Evolutionary conservation across 768 basidiomycete genomes (phyloP), one percentile per base, ranked within the genome.

Genomic region (Lactifluus subvellereus): DNA sequence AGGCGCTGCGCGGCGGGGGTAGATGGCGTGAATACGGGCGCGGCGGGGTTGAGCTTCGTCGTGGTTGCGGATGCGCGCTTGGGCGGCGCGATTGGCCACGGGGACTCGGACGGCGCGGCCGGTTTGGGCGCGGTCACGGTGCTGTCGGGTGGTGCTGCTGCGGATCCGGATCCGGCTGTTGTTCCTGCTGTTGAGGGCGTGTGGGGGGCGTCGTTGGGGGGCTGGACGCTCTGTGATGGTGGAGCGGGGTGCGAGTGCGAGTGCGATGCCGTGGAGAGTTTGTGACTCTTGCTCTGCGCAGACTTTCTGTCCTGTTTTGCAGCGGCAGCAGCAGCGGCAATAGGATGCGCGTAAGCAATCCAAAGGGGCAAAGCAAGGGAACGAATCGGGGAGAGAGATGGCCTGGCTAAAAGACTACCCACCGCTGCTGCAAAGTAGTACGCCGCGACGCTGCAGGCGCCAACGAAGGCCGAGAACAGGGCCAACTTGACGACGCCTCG

Each of bases 41-140:
- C 48, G 48, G 61, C 8, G 30, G 61, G 61, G 14, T 62, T 51
- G 27, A 51, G 54, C 16, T n/a, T 49, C 32, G 10, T 51, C 38
- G 45, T 53, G 2, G n/a, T 18, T 10, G 35, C 10, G 35, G 35
- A 7, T 10, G 35, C 10, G 35, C 7, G 6, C 10, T 1, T 37
- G 35, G 35, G 10, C 35, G 35, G 22, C 22, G 22, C 22, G 22
- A 22, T 2, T 22, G 27, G n/a, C n/a, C n/a, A n/a, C n/a, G n/a
- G n/a, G n/a, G n/a, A n/a, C n/a, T n/a, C n/a, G n/a, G n/a, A n/a
- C n/a, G 61, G 61, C 3, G 54, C 48, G 48, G 61, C 9, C n/a
- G 61, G 61, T 9, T 62, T 51, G 27, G 45, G 54, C 11, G 13
- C 40, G 20, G n/a, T 18, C 11, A 8, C 40, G 20, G n/a, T 18